Percentiles rank a stretch among this genome's conserved stretches.
Conservation (phyloP, 106 monocot genomes). For the Dioscorea dumetorum region DNA sequence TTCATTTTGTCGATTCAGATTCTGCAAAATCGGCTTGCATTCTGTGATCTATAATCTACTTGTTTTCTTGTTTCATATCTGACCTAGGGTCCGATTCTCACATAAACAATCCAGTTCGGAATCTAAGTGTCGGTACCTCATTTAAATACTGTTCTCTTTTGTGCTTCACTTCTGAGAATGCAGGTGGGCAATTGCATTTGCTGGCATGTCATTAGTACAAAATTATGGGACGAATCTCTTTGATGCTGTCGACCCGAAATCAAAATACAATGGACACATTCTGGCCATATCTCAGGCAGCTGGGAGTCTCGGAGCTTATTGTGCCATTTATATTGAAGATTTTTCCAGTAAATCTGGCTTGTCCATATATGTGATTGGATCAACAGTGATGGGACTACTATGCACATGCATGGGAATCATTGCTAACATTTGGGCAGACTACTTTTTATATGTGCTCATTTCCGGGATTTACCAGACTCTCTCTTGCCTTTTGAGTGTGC, state of each 20-base stretch:
- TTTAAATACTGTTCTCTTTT: no score
- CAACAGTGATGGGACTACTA: constrained; percentile 26
- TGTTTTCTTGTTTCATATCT: no score
- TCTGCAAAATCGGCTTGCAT: no score
- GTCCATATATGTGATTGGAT: constrained; percentile 30
- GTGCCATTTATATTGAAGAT: constrained; percentile 34
- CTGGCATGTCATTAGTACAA: constrained; percentile 35
- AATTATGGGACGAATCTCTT: constrained; percentile 51
- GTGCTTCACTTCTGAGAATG: neutral
- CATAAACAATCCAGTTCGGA: no score
- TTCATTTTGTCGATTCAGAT: no score
- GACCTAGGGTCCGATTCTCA: no score
- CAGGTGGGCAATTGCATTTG: constrained; percentile 48
- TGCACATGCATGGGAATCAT: constrained; percentile 29
- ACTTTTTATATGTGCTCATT: constrained; percentile 24
- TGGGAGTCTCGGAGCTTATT: constrained; percentile 40
- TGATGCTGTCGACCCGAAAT: constrained; percentile 38
- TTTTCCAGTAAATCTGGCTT: constrained; percentile 15
- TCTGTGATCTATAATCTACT: no score
- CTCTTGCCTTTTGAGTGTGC: constrained; percentile 35
- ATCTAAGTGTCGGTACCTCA: no score
- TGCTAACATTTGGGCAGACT: constrained; percentile 28
- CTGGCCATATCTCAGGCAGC: constrained; percentile 38
- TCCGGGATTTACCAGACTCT: constrained; percentile 42
- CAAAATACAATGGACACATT: constrained; percentile 45